Conservation (phyloP, 163 green algal genomes). For the Scenedesmus sp. region DNA sequence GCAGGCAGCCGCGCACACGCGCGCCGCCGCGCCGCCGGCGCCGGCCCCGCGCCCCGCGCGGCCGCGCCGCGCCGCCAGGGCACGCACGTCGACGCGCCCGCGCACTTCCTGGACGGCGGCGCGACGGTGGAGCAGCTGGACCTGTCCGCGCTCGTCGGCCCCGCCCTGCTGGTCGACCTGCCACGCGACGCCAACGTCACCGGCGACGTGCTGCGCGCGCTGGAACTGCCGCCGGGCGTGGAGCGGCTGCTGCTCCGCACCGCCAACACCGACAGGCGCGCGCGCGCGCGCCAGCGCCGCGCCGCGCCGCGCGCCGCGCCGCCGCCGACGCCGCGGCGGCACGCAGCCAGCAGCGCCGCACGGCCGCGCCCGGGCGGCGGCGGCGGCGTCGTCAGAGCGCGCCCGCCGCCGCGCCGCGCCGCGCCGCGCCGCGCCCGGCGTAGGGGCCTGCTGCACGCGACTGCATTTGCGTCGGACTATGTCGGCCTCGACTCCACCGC, state of each 20-base stretch:
- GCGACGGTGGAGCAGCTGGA: slow-evolving; percentile 17
- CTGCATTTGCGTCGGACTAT: not conserved
- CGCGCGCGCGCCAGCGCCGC: not conserved
- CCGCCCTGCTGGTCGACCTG: slow-evolving; percentile 47
- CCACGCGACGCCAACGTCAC: slow-evolving; percentile 54
- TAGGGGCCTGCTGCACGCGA: slow-evolving; percentile 3
- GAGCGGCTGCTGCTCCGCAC: slow-evolving; percentile 55
- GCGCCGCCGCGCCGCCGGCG: no score
- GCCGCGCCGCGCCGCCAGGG: no score
- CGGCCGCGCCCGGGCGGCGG: not conserved
- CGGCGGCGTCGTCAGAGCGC: not conserved
- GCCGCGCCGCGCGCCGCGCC: not conserved
- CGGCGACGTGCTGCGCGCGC: slow-evolving; percentile 41
- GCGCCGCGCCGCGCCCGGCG: not conserved
- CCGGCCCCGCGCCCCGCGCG: no score
- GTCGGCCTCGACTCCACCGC: slow-evolving; percentile 4
- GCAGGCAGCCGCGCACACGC: no score
- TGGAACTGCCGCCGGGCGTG: slow-evolving; percentile 40
- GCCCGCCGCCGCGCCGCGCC: not conserved
- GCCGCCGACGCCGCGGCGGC: not conserved
- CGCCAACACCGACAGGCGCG: slow-evolving; percentile 47
- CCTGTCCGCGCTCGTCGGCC: slow-evolving; percentile 11
- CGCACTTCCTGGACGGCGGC: slow-evolving; percentile 39
- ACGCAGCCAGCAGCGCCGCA: not conserved
- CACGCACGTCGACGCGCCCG: slow-evolving; percentile 49